Base-by-base conservation (phyloP, 345 rosid genomes). In the Citrus glauca region DNA sequence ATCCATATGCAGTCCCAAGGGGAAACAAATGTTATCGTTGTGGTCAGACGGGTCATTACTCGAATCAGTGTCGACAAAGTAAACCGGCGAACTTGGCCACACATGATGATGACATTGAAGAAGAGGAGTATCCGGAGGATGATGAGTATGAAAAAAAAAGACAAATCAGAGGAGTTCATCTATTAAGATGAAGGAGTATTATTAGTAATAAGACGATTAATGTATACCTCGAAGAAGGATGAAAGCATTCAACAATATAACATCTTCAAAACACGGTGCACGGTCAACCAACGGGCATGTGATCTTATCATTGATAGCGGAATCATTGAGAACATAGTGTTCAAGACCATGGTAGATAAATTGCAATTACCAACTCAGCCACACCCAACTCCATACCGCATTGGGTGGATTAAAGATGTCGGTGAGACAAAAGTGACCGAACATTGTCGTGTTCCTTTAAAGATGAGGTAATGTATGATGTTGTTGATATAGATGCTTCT, bases 201-300 rank as follows among this genome's bases (percentile, higher is more conserved):
- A 40, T 10, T 60, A 22, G 20, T 64, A 8, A 2, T 22, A 20
- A 8, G 3, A 6, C 2, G 33, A 4, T 0, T 56, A 1, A 30
- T 37, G 5, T 30, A 33, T 13, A 32, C 73, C 19, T 0, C 1
- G 0, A 1, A 0, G 27, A 32, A 10, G 13, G 69, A 77, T 5
- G 17, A 69, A 1, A 10, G 56, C 2, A 68, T 55, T 7, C 4
- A 17, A 22, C 33, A 35, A 40, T 3, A 40, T 40, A 40, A 40
- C 13, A 40, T 40, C 1, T 40, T 40, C 45, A 40, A 40, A 9
- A 40, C 45, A 9, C 3, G 3, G 0, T 40, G 3, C n/a, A 61
- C 3, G 0, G 9, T 80, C 1, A 80, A 62, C 0, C 24, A 22
- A 0, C 11, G 27, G 0, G 0, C n/a, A 0, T 69, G 5, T 20